Base-by-base conservation (phyloP, 257 asterid genomes). In the Solanum clarkiae region DNA sequence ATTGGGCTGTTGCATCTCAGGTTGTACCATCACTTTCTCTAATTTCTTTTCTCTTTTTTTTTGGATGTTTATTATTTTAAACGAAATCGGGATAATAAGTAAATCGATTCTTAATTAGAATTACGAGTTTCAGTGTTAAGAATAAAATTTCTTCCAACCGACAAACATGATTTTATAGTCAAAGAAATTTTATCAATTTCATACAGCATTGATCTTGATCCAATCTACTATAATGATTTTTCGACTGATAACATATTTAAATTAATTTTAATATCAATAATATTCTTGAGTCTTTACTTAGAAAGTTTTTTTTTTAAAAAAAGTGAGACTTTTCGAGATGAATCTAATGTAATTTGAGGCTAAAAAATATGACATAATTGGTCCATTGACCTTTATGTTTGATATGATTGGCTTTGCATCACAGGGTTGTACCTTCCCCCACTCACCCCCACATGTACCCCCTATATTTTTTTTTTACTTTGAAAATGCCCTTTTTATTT, bases 311-410 rank as follows among this genome's bases (percentile, higher is more conserved):
- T 26, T 26, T 26, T 26, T 1, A 1, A 1, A 1, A 26, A 26
- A 1, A 1, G 29, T 22, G 0, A 56, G 0, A 18, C 1, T 4
- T 10, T 60, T 1, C 3, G 0, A 22, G 1, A 5, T 11, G 0
- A n/a, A 60, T 11, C 3, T 0, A 11, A 57, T n/a, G n/a, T 60
- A 22, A 60, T 60, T 5, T 13, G 4, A 10, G 6, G 0, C 11
- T 22, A 4, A 60, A 4, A 63, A 63, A 63, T 22, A 22, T 62
- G 32, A 1, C 42, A 63, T 63, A 63, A 13, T 63, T 63, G 71
- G 16, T 63, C 18, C 42, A 26, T 63, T 26, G 71, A 63, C 70
- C 40, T 63, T 63, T 63, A 4, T 63, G 70, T 11, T 63, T 6
- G 40, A 6, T 63, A 40, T 24, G 12, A 6, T 12, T 62, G 36